These are phyloP conservation scores for Allium cepa DNA, from an alignment of 106 monocot genomes.

Conservation along the genomic window DNA sequence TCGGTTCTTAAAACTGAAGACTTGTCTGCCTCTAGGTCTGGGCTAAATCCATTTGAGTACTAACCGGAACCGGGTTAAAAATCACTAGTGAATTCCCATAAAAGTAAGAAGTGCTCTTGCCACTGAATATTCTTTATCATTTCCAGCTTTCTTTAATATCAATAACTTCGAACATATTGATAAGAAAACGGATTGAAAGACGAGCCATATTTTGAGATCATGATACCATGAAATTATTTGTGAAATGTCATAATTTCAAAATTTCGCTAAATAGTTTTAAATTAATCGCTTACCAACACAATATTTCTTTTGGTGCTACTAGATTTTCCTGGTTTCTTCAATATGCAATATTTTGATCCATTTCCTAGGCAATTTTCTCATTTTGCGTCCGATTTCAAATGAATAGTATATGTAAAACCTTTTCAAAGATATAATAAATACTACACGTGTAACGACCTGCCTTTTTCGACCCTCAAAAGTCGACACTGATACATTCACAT, in stretches of 20 bases:
- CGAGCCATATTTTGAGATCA: background rate
- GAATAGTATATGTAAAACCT: background rate
- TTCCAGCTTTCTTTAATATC: slow-evolving; percentile 33
- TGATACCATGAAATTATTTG: background rate
- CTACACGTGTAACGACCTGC: too few relatives aligned
- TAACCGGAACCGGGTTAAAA: slow-evolving; percentile 54
- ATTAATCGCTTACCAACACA: slow-evolving; percentile 26
- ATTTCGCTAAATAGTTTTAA: too few relatives aligned
- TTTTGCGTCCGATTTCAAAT: slow-evolving; percentile 12
- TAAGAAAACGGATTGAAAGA: background rate
- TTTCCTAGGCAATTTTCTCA: slow-evolving; percentile 95
- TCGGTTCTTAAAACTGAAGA: slow-evolving; percentile 22
- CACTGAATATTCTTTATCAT: slow-evolving; percentile 21
- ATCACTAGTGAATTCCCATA: slow-evolving; percentile 47
- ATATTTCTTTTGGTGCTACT: slow-evolving; percentile 21
- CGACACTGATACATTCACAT: too few relatives aligned
- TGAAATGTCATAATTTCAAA: background rate
- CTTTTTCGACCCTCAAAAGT: too few relatives aligned
- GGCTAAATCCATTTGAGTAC: slow-evolving; percentile 22
- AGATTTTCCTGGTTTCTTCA: slow-evolving; percentile 68
- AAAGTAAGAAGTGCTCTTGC: slow-evolving; percentile 25
- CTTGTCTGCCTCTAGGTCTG: slow-evolving; percentile 21
- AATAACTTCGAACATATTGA: background rate
- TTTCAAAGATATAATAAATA: too few relatives aligned
- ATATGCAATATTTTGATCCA: slow-evolving; percentile 80